Evolutionary conservation across 257 asterid species (phyloP), one percentile per base, ranked within the genome.

Genomic region (Lavandula angustifolia): DNA sequence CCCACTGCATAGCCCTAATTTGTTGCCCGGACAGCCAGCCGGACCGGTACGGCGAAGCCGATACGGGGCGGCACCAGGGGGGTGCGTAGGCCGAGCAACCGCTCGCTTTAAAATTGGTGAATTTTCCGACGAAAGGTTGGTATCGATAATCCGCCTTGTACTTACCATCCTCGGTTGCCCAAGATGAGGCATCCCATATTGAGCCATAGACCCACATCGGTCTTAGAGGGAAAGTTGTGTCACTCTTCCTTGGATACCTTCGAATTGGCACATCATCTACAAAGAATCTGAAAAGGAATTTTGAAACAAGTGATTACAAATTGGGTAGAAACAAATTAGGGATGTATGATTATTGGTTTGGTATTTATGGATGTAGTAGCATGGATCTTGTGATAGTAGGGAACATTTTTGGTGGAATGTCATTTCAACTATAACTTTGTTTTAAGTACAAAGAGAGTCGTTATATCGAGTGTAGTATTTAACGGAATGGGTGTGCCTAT

Each of bases 191-290:
- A 68, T 91, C 98, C 98, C 98, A 91, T 68, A 88, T 88, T 2
- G 98, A 91, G 7, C 98, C 98, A 58, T 91, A 91, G 2, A 86
- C 80, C 96, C 98, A 91, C 98, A 91, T 91, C 69, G 98, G 98
- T 60, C 98, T 81, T 6, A 81, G 54, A 9, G 98, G 97, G 74
- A 88, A 91, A 32, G 98, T 91, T 13, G 65, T 69, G 0, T 27
- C 85, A 65, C 86, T 86, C 53, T 73, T 88, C 31, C 84, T 85
- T 22, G 79, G 76, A 68, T 88, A 91, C 79, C 91, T 81, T 67
- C 95, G 81, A 50, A 88, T 82, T 13, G 98, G 98, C 68, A 91
- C 84, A 77, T 91, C 95, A 67, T 91, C 98, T 35, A 91, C 98
- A 13, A 91, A 67, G 82, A 91, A 91, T 81, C 98, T 91, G 47